Base-by-base conservation (phyloP, 2,329 filamentous ascomycete species). In the Cladosporium sp. region DNA sequence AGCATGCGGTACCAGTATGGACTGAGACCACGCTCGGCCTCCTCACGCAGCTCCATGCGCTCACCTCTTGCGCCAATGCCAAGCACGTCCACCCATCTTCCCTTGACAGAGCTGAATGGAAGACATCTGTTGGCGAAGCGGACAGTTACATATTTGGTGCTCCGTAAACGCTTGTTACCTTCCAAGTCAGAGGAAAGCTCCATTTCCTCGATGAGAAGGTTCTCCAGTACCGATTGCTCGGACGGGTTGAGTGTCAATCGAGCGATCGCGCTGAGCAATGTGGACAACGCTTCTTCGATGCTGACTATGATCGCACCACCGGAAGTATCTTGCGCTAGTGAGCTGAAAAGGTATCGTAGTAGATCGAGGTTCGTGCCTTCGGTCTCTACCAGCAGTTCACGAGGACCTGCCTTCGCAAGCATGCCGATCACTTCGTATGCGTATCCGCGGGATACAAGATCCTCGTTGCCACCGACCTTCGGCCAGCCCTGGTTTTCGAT, bases 361-460 rank as follows among this genome's bases (percentile, higher is more conserved):
- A 86, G 81, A 68, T 82, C 86, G 72, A 83, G 84, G 14, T 81
- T 77, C 2, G 80, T 76, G 34, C 69, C 69, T 13, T 76, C 71
- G 10, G 66, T 62, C 67, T 84, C 81, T 3, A 83, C 74, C 2
- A 86, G 72, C 4, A 88, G 80, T 70, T 87, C 84, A 2, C 84
- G 79, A 4, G 89, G 86, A 4, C 86, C 86, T 69, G 88, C 87
- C 63, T 85, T 86, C 0, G 91, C 88, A 26, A 98, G 79, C 16
- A 95, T 85, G 0, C 94, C 95, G 46, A 98, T 92, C 0, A 91
- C 93, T 76, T 98, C 94, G 76, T 97, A 98, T 1, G 91, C 93
- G 73, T 91, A 89, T 6, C 89, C 89, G 48, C 94, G 88, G 51
- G 97, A 82, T 3, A 86, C 84, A 63, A 89, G 80, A 69, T 87